phyloP scores from a whole-genome alignment of 148 eudicot genomes.

The Selenicereus undatus region DNA sequence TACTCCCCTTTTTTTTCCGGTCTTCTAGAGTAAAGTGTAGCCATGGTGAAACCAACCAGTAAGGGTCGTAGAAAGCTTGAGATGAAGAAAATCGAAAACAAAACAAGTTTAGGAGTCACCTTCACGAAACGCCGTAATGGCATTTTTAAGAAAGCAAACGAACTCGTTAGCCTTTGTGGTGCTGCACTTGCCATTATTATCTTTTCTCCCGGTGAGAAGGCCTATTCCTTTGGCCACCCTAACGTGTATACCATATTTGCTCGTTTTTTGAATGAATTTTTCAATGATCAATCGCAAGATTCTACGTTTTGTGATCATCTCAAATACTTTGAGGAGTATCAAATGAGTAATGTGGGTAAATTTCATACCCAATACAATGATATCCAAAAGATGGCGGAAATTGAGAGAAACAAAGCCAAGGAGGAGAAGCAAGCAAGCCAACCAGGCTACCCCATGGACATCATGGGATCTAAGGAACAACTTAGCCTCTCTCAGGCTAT shows the following conservation, averaged over 20 bases:
- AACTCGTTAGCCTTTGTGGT: conserved; percentile 26
- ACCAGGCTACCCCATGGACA: background rate
- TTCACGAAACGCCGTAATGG: conserved; percentile 29
- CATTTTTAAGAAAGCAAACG: conserved; percentile 32
- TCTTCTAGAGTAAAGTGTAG: background rate
- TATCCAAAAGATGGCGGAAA: background rate
- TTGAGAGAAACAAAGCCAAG: background rate
- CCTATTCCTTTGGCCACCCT: conserved; percentile 31
- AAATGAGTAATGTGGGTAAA: background rate
- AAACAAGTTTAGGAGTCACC: conserved; percentile 23
- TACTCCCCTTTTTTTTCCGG: background rate
- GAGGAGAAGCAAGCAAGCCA: background rate
- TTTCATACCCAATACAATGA: background rate
- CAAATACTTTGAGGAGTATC: background rate
- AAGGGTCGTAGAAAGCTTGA: conserved; percentile 23
- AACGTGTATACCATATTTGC: conserved; percentile 7
- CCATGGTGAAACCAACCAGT: conserved; percentile 5
- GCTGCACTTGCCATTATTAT: conserved; percentile 16
- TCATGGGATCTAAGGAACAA: background rate
- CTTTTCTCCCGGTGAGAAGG: conserved; percentile 29
- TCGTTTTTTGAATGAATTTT: background rate
- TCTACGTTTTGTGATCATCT: background rate
- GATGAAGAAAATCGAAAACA: conserved; percentile 24
- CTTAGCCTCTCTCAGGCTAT: background rate
- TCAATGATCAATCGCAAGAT: background rate